A percentile compares a stretch with the other conserved stretches of the same genome.
Evolutionary conservation across 192 early-diverging fungal genomes (phyloP).

Genomic region (Linderina pennispora): DNA sequence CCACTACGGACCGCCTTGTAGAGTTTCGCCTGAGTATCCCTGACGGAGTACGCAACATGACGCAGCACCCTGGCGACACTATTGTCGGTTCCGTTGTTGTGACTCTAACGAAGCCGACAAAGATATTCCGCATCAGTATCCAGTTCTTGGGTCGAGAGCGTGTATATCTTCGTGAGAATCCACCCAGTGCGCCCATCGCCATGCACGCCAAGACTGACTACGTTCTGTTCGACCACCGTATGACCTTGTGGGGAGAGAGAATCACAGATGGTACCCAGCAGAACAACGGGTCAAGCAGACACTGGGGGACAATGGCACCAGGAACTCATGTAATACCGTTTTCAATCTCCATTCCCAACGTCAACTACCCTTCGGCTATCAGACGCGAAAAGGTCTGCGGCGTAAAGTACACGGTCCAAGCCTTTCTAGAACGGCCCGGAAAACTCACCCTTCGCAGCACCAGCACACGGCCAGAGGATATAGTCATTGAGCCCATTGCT

Average conservation of each 20-base stretch:
- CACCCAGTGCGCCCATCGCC: conserved; percentile 1
- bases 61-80: conserved; percentile 18
- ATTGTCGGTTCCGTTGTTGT: conserved; percentile 29
- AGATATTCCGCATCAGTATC: conserved; percentile 15
- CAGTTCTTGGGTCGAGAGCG: conserved; percentile 26
- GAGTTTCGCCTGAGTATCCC: conserved; percentile 35
- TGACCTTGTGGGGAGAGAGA: conserved; percentile 24
- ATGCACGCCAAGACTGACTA: conserved; percentile 6
- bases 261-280: background rate
- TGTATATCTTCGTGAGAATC: conserved; percentile 15
- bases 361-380: conserved; percentile 30
- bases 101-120: conserved; percentile 35
- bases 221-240: conserved; percentile 22
- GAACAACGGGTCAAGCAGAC: background rate
- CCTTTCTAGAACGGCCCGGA: conserved; percentile 23
- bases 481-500: conserved; percentile 16
- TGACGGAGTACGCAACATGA: conserved; percentile 31
- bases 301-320: conserved; percentile 13
- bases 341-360: conserved; percentile 17
- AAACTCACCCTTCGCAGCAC: conserved; percentile 14
- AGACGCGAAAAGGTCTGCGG: conserved; percentile 20
- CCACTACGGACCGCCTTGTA: conserved; percentile 28
- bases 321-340: conserved; percentile 31
- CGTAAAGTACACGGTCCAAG: conserved; percentile 29
- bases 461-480: conserved; percentile 16